Base-by-base conservation (phyloP, 371 early-diverging fungal genomes). In the Mucor velutinosus region DNA sequence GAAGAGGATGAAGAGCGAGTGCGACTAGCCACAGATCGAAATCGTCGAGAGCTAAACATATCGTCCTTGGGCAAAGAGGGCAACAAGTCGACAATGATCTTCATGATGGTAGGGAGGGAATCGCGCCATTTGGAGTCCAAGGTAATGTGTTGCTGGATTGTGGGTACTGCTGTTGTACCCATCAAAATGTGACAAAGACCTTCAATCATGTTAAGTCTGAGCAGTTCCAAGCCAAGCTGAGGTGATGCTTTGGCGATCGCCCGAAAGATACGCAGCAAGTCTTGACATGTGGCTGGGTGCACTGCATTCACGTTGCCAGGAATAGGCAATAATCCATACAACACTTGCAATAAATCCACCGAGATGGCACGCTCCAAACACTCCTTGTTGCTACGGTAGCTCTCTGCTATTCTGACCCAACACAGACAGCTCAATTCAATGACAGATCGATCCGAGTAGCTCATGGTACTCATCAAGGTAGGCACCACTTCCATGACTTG, bases 401-500 rank as follows among this genome's bases (percentile, higher is more conserved):
- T 82, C 23, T 88, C 86, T 0, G 90, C 83, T 47, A 95, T 83
- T 30, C 90, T 72, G 21, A 85, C 86, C 74, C 94, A 79, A 49
- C 88, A 87, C 0, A 86, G 72, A 29, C 95, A 92, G 0, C 88
- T 78, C 33, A 90, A 76, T 69, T 94, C 93, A 21, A 90, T 90
- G 1, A 94, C 81, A 58, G 87, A 90, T 62, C 87, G 81, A 67
- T 96, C 97, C 0, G 85, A 75, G 68, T 92, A 88, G 3, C 69
- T 70, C 27, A 94, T 73, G 17, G 93, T 84, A 43, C 87, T 86
- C 73, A 89, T 88, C 4, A 96, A 67, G 5, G 85, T 92, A 5
- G 92, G 93, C 6, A 92, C 70, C 10, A 91, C 82, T 43, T 90
- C 92, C 67, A 82, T 75, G 1, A 90, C 89, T 81, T 87, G 92